Base-by-base conservation (phyloP, 768 basidiomycete species). In the Pleurotus giganteus region DNA sequence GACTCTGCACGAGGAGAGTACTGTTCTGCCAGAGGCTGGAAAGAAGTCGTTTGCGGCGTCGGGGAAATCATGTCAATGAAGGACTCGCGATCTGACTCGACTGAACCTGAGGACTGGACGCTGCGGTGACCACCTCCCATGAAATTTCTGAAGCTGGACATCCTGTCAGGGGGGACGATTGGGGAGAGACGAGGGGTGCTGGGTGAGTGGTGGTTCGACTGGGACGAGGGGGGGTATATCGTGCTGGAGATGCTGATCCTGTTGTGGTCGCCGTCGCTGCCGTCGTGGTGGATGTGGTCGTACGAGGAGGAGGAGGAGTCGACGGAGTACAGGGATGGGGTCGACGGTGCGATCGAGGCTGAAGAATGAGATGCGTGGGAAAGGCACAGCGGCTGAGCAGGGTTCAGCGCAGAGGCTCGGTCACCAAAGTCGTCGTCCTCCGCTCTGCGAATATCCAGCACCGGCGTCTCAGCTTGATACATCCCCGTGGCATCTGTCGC, bases 41-140 rank as follows among this genome's bases (percentile, higher is more conserved):
- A 51, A 28, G 37, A 17, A 23, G n/a, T 28, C n/a, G 12, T 36
- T 19, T 53, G 39, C 17, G 52, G 39, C 2, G 52, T 34, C 42
- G 71, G 69, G 2, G 79, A 74, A 46, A 64, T 66, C 44, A 81
- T 64, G 66, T 81, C 77, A 42, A 81, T 78, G 60, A 80, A 79
- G 28, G 80, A 81, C 54, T 44, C 42, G n/a, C 52, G 19, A 31
- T 51, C 41, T 43, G 26, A 24, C 34, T 42, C 37, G n/a, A 26
- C 27, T 44, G 50, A 15, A 15, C 31, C 12, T 12, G 49, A 17
- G 11, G 46, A 44, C 26, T 21, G 23, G 8, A 17, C 52, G 52
- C 52, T 42, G 52, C 41, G 52, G 29, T 32, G 52, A 43, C 39
- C 24, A 24, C 49, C 34, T 34, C 49, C 34, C 31, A 51, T 37